phyloP scores from a whole-genome alignment of 2,329 filamentous ascomycete species.

The Penicillium sp. region DNA sequence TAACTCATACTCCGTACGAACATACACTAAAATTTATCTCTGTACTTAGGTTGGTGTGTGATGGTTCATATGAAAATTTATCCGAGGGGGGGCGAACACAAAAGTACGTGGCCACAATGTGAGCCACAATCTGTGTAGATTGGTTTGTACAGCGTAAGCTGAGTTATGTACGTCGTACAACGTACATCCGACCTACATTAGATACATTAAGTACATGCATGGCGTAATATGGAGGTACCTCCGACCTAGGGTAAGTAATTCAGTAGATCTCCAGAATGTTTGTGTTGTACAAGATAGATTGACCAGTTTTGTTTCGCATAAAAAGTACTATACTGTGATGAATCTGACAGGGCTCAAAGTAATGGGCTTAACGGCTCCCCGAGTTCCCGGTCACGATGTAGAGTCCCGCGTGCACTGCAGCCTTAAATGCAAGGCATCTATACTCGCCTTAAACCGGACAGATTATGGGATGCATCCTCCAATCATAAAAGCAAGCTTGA shows the following conservation, averaged over 20 bases:
- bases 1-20: not conserved
- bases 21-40: too few species aligned
- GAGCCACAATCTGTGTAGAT: conserved; percentile 1
- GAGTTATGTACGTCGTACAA: too few species aligned
- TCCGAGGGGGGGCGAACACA: not conserved
- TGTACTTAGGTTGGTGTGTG: not conserved
- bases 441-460: not conserved
- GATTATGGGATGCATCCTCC: not conserved
- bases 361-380: not conserved
- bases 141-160: conserved; percentile 1
- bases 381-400: not conserved
- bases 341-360: conserved; percentile 5
- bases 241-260: not conserved
- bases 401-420: not conserved
- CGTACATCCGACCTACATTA: too few species aligned
- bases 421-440: conserved; percentile 1
- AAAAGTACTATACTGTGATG: not conserved
- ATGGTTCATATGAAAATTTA: not conserved
- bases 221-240: too few species aligned
- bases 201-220: too few species aligned
- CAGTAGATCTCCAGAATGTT: not conserved
- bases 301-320: not conserved
- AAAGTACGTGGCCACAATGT: conserved; percentile 6
- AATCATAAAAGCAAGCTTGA: not conserved
- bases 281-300: not conserved